Conservation (phyloP, 352 stramenopile species). For the Globisporangium splendens region DNA sequence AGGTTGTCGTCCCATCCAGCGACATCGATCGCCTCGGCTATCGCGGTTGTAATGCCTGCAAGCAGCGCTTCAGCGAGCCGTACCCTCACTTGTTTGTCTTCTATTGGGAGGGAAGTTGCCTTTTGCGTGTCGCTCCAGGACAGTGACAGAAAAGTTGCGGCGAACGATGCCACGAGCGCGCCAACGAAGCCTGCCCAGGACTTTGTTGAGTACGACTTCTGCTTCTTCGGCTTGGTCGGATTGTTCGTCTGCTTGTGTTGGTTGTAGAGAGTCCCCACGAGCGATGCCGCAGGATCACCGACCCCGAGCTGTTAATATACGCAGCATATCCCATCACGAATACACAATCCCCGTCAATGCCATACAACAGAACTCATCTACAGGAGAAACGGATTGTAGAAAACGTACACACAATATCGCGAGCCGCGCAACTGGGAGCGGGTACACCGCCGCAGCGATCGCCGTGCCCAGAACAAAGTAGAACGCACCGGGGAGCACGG, state of each 20-base stretch:
- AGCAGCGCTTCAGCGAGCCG: constrained; percentile 3
- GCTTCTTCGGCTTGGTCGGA: too few relatives aligned
- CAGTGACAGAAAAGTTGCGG: neutral
- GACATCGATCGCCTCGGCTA: constrained; percentile 39
- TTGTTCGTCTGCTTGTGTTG: constrained; percentile 23
- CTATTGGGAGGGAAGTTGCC: too few relatives aligned
- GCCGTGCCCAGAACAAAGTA: constrained; percentile 58
- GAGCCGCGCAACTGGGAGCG: constrained; percentile 35
- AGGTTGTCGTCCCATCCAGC: constrained; percentile 61
- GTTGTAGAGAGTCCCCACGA: constrained; percentile 43
- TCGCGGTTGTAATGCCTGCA: constrained; percentile 29
- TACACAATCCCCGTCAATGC: too few relatives aligned
- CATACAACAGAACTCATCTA: too few relatives aligned
- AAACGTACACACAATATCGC: constrained; percentile 51
- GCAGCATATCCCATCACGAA: neutral
- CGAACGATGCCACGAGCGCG: constrained; percentile 17
- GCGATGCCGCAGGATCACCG: constrained; percentile 44
- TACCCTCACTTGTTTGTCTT: too few relatives aligned
- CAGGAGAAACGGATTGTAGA: neutral
- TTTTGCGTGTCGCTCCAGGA: too few relatives aligned
- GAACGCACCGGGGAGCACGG: constrained; percentile 43
- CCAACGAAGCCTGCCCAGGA: constrained; percentile 45
- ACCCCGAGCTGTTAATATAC: constrained; percentile 33
- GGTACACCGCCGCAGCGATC: constrained; percentile 34
- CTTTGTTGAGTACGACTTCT: constrained; percentile 19